Percentiles rank a stretch among this genome's conserved stretches.
Evolutionary conservation across 1,284 basidiomycete genomes (phyloP).

Genomic region (Nidula niveotomentosa): DNA sequence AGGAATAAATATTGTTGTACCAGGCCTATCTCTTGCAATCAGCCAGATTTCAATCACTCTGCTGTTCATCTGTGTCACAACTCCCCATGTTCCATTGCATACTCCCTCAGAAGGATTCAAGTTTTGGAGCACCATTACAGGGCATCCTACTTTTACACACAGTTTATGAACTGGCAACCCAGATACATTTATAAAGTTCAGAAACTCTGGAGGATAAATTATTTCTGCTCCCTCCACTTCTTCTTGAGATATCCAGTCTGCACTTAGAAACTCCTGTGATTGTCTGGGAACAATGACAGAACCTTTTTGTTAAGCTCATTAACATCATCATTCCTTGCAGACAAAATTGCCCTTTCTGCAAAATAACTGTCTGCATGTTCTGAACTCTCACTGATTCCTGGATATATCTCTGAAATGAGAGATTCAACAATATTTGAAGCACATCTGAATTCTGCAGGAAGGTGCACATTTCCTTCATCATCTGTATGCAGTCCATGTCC

Average conservation of each 20-base stretch:
- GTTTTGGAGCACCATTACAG: no score
- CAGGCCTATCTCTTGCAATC: slow-evolving; percentile 24
- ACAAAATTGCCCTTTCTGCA: slow-evolving; percentile 21
- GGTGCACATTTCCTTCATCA: slow-evolving; percentile 6
- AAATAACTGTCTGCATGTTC: slow-evolving; percentile 17
- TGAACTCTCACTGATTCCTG: slow-evolving; percentile 7
- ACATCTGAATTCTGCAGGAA: slow-evolving; percentile 8
- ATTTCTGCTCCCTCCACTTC: no score
- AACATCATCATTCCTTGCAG: slow-evolving; percentile 25
- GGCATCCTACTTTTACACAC: no score
- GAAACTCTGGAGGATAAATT: no score
- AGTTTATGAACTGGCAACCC: no score
- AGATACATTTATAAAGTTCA: no score
- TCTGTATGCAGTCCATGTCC: slow-evolving; percentile 17
- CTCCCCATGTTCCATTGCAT: slow-evolving; percentile 31
- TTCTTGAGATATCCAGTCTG: no score
- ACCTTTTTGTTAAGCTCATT: slow-evolving; percentile 18
- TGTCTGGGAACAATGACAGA: no score
- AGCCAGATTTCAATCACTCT: slow-evolving; percentile 24
- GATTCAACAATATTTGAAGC: slow-evolving; percentile 12
- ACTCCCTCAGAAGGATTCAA: no score
- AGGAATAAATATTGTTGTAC: slow-evolving; percentile 32
- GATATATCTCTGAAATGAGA: slow-evolving; percentile 21
- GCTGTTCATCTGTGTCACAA: slow-evolving; percentile 13
- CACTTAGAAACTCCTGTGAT: no score